These are phyloP conservation scores for Spinellus fusiger DNA, from an alignment of 192 early-diverging fungal species.

Conservation along the genomic window DNA sequence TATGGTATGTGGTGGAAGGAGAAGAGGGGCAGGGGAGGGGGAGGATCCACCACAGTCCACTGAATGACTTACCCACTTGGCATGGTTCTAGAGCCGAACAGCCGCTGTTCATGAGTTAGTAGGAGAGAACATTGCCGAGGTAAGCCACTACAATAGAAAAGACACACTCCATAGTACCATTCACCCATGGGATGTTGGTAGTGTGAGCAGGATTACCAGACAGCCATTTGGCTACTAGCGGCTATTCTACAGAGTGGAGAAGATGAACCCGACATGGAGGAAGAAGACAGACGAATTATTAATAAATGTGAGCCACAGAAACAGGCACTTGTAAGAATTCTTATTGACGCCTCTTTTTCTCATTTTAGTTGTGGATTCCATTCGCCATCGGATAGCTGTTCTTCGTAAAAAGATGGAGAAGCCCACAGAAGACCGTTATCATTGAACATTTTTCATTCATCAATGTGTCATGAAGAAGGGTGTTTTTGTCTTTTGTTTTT, in stretches of 20 bases:
- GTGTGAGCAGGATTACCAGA: slow-evolving; percentile 72
- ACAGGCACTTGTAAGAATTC: no score
- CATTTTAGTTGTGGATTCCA: slow-evolving; percentile 28
- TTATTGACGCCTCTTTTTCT: not conserved
- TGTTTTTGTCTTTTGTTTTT: no score
- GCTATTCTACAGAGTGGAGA: slow-evolving; percentile 56
- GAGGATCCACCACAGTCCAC: no score
- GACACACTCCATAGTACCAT: not conserved
- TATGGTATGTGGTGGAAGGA: slow-evolving; percentile 34
- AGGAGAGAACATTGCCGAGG: slow-evolving; percentile 52
- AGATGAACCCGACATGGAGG: slow-evolving; percentile 41
- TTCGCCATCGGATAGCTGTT: slow-evolving; percentile 20
- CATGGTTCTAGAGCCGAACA: slow-evolving; percentile 50
- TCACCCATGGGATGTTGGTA: not conserved
- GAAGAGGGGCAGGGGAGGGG: not conserved
- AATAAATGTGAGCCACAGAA: slow-evolving; percentile 41
- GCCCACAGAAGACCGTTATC: not conserved
- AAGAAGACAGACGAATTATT: slow-evolving; percentile 46
- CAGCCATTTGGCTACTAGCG: slow-evolving; percentile 69
- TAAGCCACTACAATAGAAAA: not conserved
- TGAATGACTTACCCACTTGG: no score
- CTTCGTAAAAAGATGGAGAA: slow-evolving; percentile 21
- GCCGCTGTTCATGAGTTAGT: slow-evolving; percentile 61
- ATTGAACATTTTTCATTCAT: no score
- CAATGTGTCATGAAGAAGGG: no score